These are phyloP conservation scores for Saccharomycopsis fodiens DNA, from an alignment of 805 yeast species.

Conservation along the genomic window DNA sequence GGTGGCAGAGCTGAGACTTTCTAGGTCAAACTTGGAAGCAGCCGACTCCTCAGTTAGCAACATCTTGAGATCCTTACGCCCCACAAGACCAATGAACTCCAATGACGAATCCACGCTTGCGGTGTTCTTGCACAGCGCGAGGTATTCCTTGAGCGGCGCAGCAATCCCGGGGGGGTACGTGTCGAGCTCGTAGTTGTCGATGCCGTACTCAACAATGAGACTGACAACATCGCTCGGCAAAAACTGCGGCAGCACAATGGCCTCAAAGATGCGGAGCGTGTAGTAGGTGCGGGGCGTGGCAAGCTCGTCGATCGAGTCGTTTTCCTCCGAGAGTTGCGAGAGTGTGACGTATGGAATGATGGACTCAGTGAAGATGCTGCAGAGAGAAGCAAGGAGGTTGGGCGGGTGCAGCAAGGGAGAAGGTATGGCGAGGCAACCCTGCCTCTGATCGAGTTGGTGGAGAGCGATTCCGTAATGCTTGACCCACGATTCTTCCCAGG, in stretches of 20 bases:
- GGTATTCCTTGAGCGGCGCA: slow-evolving; percentile 57
- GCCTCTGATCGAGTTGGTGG: slow-evolving; percentile 19
- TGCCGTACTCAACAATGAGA: slow-evolving; percentile 50
- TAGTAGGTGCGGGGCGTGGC: slow-evolving; percentile 62
- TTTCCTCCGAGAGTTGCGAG: slow-evolving; percentile 59
- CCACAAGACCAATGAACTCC: slow-evolving; percentile 42
- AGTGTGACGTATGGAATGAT: slow-evolving; percentile 54
- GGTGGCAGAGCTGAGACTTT: slow-evolving; percentile 9
- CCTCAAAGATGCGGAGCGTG: slow-evolving; percentile 54
- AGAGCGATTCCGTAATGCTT: slow-evolving; percentile 40
- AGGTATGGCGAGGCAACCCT: no score
- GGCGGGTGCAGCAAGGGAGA: slow-evolving; percentile 52
- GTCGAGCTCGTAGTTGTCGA: slow-evolving; percentile 46
- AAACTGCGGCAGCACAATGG: slow-evolving; percentile 46
- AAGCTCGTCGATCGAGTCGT: slow-evolving; percentile 46
- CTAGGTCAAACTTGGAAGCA: not conserved
- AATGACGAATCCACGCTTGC: slow-evolving; percentile 37
- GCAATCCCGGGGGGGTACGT: slow-evolving; percentile 68
- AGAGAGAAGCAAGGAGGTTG: slow-evolving; percentile 45
- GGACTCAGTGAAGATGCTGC: slow-evolving; percentile 38
- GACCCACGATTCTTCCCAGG: slow-evolving; percentile 67
- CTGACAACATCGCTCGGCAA: slow-evolving; percentile 49
- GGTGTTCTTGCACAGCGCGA: slow-evolving; percentile 45
- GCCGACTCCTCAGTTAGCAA: slow-evolving; percentile 21
- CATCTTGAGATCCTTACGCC: slow-evolving; percentile 53